Base-by-base conservation (phyloP, 2,329 filamentous ascomycete species). In the Xylariales sp. region DNA sequence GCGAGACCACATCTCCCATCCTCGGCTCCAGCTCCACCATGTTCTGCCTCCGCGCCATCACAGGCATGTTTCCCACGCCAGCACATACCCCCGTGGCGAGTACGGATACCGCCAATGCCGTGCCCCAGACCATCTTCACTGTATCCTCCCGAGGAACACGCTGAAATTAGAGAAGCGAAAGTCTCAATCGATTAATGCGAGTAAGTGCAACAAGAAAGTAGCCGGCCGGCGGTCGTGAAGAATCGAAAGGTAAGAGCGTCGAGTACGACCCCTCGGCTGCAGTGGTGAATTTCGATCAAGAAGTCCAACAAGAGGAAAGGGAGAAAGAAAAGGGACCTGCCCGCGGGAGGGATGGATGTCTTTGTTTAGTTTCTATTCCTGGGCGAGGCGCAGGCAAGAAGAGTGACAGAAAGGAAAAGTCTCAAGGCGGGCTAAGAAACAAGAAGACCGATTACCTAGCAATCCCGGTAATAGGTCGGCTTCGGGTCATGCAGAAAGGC, bases 41-140 rank as follows among this genome's bases (percentile, higher is more conserved):
- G 15, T 16, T 28, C 14, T 21, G 15, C 39, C 31, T 36, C 3
- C 37, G 42, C 16, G 37, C 42, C 43, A 45, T 41, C 9, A 15
- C 43, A 2, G n/a, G 18, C 39, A 45, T 42, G 15, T 27, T 20
- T 24, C 36, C 43, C 16, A 63, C 48, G 11, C 62, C 59, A 28
- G 64, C 66, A 29, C 60, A 52, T 24, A 58, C 64, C 40, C 56
- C 59, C 15, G 51, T 50, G 45, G 57, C 62, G 33, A 69, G 56
- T 47, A 66, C 51, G 40, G 62, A 57, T 32, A 58, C 58, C 20
- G 61, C 49, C 16, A 66, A 46, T 36, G 53, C 46, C 21, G 54
- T 54, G 45, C 57, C 55, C 62, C 63, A 63, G 46, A 63, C 45
- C 66, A 70, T 69, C 21, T 46, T 59, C n/a, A n/a, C n/a, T n/a